Evolutionary conservation across 805 yeast genomes (phyloP).

Genomic region (Candida ortonii): DNA sequence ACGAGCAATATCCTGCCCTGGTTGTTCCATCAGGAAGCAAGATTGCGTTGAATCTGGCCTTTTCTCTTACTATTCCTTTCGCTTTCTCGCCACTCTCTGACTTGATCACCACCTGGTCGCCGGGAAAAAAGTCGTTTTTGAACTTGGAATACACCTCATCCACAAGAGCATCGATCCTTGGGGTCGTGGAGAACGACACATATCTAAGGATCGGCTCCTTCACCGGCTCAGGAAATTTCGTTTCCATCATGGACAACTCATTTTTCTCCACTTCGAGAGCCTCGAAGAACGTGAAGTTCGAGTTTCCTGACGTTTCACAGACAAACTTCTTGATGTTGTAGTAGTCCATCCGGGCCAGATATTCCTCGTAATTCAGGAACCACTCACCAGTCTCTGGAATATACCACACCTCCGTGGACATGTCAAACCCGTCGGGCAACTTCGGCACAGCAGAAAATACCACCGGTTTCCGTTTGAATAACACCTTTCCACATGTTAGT

Average conservation of each 20-base stretch:
- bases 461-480: constrained; percentile 73
- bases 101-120: constrained; percentile 73
- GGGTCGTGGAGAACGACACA: constrained; percentile 75
- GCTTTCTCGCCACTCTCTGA: constrained; percentile 40
- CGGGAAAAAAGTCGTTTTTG: constrained; percentile 85
- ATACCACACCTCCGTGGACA: constrained; percentile 67
- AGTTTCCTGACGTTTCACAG: constrained; percentile 93
- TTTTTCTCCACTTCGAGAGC: constrained; percentile 75
- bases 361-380: constrained; percentile 75
- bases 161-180: constrained; percentile 81
- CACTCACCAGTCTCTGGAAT: constrained; percentile 88
- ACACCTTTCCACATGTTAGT: constrained; percentile 62
- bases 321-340: constrained; percentile 77
- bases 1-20: constrained; percentile 54
- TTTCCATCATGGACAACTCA: constrained; percentile 64
- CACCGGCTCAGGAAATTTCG: constrained; percentile 83
- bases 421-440: constrained; percentile 51
- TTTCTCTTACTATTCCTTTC: constrained; percentile 73
- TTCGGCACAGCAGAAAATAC: constrained; percentile 54
- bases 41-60: constrained; percentile 68
- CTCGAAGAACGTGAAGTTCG: constrained; percentile 86
- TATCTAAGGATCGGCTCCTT: constrained; percentile 88
- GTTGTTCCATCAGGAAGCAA: constrained; percentile 35
- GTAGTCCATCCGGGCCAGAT: constrained; percentile 67
- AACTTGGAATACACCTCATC: constrained; percentile 80